Evolutionary conservation across 2,329 filamentous ascomycete species (phyloP).

Genomic region (Elsinoe batatas): DNA sequence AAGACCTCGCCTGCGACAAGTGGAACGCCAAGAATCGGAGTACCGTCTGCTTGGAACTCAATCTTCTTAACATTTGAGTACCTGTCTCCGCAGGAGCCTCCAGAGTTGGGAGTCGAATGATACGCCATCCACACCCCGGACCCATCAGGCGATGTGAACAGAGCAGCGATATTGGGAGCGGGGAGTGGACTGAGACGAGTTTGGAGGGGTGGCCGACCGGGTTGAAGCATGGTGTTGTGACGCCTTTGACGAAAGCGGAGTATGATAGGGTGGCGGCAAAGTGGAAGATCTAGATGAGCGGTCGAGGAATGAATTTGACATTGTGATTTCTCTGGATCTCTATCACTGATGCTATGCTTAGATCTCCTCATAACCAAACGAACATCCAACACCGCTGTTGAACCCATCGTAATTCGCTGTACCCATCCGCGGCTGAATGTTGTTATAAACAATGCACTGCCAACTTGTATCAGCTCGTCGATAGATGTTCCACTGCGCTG

Average conservation of each 20-base stretch:
- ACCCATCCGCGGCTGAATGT: neutral
- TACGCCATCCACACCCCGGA: slow-evolving; percentile 47
- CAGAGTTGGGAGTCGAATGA: slow-evolving; percentile 42
- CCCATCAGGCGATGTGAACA: slow-evolving; percentile 46
- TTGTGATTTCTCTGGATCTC: too few relatives aligned
- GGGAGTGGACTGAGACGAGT: slow-evolving; percentile 39
- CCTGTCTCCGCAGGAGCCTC: slow-evolving; percentile 45
- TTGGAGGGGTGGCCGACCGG: slow-evolving; percentile 36
- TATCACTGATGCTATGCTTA: too few relatives aligned
- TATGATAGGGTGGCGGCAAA: slow-evolving; percentile 31
- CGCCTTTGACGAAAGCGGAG: slow-evolving; percentile 37
- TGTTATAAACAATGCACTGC: neutral
- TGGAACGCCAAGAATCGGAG: slow-evolving; percentile 41
- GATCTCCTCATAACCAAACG: neutral
- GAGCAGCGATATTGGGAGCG: slow-evolving; percentile 34
- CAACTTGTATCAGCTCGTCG: neutral
- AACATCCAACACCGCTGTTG: neutral
- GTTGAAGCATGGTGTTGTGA: slow-evolving; percentile 43
- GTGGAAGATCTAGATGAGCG: neutral
- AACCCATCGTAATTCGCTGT: neutral
- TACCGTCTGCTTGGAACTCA: slow-evolving; percentile 42
- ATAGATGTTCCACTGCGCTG: neutral
- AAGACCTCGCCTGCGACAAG: slow-evolving; percentile 21
- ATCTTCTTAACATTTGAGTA: slow-evolving; percentile 47
- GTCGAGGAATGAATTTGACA: too few relatives aligned